Base-by-base conservation (phyloP, 2,329 filamentous ascomycete species). In the Beauveria pseudobassiana region DNA sequence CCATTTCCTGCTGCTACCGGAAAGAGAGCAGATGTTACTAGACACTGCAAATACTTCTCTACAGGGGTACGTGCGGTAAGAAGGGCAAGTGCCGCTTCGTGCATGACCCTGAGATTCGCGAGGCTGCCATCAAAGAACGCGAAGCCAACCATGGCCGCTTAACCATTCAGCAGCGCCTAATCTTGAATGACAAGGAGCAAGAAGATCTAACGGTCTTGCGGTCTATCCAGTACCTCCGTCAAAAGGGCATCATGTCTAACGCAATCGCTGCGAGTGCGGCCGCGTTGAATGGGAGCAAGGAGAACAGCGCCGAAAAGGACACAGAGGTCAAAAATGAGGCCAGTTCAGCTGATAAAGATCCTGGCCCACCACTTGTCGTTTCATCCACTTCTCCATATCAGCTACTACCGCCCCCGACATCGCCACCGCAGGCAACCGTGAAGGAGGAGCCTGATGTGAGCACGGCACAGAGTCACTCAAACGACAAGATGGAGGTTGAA, bases 81-180 rank as follows among this genome's bases (percentile, higher is more conserved):
- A 87, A 87, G 81, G 84, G 84, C 84, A 88, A 88, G 84, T 88
- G 86, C 78, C 86, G 86, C 75, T 88, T 88, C 75, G 84, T 87
- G 65, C 86, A 88, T 72, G 86, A 88, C 70, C 80, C 81, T 20
- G 81, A 82, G 64, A 82, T 86, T 62, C 80, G 86, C 66, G 83
- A 86, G 68, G 83, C 83, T 65, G 85, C 85, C 62, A 77, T 88
- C 54, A 82, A 80, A 68, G 85, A 87, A 70, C 82, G 85, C 63
- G 84, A 86, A 67, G 78, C 80, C 68, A 88, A 88, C 67, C 84
- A 86, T 63, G 86, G 86, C 52, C 82, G 83, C 56, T 81, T 87
- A 74, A 88, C 86, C 5, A 80, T 88, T 60, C 82, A 85, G 72
- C 86, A 88, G 71, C 84, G 86, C 48, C 74, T 88, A 60, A 80